phyloP scores from a whole-genome alignment of 495 filamentous ascomycete species.

The Tricharina praecox region DNA sequence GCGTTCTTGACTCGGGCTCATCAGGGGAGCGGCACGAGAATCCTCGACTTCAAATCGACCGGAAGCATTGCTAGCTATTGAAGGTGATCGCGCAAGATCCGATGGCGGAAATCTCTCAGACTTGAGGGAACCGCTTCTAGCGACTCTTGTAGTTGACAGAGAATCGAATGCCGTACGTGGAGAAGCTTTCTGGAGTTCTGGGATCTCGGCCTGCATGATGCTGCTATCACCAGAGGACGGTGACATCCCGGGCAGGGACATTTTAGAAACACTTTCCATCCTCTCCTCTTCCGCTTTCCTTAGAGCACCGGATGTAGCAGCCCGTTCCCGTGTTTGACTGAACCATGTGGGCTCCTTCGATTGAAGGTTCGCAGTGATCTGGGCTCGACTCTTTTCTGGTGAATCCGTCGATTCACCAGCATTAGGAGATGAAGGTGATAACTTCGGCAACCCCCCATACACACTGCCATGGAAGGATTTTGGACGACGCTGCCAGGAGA shows the following conservation, averaged over 20 bases:
- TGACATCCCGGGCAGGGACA: conserved; percentile 39
- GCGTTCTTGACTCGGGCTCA: conserved; percentile 58
- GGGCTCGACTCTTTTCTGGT: conserved; percentile 29
- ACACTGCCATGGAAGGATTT: conserved; percentile 27
- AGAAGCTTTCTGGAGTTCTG: conserved; percentile 31
- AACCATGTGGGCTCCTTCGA: conserved; percentile 74
- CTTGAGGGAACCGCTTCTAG: conserved; percentile 27
- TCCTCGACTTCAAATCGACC: conserved; percentile 43
- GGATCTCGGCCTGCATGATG: conserved; percentile 22
- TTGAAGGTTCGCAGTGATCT: conserved; percentile 54
- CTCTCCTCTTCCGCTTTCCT: conserved; percentile 23
- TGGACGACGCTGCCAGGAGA: conserved; percentile 82
- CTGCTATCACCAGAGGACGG: conserved; percentile 1
- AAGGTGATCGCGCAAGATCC: conserved; percentile 38
- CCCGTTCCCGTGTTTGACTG: conserved; percentile 62
- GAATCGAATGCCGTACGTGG: neutral
- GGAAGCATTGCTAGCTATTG: conserved; percentile 40
- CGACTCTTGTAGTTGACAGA: neutral
- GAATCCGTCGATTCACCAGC: neutral
- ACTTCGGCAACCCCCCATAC: conserved; percentile 4
- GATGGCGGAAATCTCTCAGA: conserved; percentile 34
- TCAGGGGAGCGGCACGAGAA: conserved; percentile 29
- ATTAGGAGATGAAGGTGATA: neutral
- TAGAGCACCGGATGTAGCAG: conserved; percentile 51
- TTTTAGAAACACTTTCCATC: conserved; percentile 27